Conservation (phyloP, 768 basidiomycete genomes). For the Podaxis carcinomalis region DNA sequence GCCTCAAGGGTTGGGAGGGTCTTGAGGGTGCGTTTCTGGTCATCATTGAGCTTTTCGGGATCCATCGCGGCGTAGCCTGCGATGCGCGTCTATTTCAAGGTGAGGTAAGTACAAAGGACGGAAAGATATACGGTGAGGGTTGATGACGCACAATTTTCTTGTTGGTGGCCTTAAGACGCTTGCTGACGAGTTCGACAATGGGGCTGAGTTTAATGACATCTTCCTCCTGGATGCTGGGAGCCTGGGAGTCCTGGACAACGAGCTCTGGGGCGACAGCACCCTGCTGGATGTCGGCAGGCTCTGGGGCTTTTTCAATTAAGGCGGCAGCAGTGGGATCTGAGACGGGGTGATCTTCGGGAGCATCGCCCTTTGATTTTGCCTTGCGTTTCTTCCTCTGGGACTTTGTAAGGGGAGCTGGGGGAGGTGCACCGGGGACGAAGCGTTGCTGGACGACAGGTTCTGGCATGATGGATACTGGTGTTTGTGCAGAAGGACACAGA, state of each 20-base stretch:
- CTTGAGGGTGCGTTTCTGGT: slow-evolving; percentile 73
- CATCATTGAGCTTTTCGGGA: slow-evolving; percentile 76
- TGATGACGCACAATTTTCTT: slow-evolving; percentile 75
- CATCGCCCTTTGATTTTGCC: slow-evolving; percentile 41
- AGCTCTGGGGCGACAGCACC: slow-evolving; percentile 42
- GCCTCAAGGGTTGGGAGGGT: slow-evolving; percentile 76
- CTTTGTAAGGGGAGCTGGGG: slow-evolving; percentile 55
- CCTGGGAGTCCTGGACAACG: slow-evolving; percentile 36
- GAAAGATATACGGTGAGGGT: slow-evolving; percentile 10
- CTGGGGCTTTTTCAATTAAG: slow-evolving; percentile 47
- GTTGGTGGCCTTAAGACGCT: slow-evolving; percentile 68
- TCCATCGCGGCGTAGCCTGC: slow-evolving; percentile 64
- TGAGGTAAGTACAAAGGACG: slow-evolving; percentile 8
- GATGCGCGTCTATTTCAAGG: slow-evolving; percentile 57
- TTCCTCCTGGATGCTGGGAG: slow-evolving; percentile 39
- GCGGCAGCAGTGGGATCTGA: slow-evolving; percentile 44
- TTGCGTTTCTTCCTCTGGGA: slow-evolving; percentile 70
- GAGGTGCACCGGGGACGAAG: slow-evolving; percentile 75
- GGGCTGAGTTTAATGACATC: slow-evolving; percentile 56
- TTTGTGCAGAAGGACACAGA: not conserved
- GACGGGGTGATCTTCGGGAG: slow-evolving; percentile 40
- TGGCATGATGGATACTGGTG: slow-evolving; percentile 29
- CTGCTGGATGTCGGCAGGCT: slow-evolving; percentile 41
- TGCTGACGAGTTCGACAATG: slow-evolving; percentile 73
- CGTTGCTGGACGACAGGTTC: slow-evolving; percentile 37